Conservation (phyloP, 176 grass and related monocot species). For the Ampelocalamus luodianensis region DNA sequence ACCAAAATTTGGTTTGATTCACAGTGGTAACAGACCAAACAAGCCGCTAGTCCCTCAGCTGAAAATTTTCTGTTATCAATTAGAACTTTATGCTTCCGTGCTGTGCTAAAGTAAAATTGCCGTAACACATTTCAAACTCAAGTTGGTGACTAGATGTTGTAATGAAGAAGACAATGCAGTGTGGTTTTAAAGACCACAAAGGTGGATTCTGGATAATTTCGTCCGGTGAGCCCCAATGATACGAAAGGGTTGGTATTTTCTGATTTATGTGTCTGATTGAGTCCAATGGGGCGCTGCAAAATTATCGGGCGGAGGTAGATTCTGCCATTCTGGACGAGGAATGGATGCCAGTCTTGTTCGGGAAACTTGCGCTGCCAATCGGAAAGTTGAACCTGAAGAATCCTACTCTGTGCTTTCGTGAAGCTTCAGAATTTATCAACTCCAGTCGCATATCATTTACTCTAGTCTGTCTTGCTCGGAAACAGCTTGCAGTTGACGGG, state of each 20-base stretch:
- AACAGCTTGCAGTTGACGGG: background rate
- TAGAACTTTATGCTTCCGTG: slow-evolving; percentile 32
- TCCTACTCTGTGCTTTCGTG: slow-evolving; percentile 6
- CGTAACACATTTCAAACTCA: slow-evolving; percentile 26
- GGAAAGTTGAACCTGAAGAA: background rate
- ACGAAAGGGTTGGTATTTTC: background rate
- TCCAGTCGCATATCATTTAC: background rate
- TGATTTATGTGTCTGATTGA: background rate
- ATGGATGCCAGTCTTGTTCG: background rate
- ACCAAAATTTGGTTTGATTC: no score
- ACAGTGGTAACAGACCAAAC: no score
- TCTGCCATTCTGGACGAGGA: background rate
- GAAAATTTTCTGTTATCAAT: background rate
- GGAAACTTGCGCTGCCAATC: background rate
- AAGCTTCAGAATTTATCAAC: background rate
- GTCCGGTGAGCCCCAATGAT: background rate
- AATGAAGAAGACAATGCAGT: background rate
- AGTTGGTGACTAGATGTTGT: background rate
- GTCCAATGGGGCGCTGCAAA: background rate
- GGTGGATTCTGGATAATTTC: slow-evolving; percentile 23
- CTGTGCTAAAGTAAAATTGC: background rate
- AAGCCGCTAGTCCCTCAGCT: background rate
- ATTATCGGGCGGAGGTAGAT: background rate
- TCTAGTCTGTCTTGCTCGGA: background rate
- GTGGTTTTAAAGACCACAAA: background rate